Percentiles rank a stretch among this genome's conserved stretches.
Evolutionary conservation across 2,329 filamentous ascomycete genomes (phyloP).

Genomic region (Exophiala sp.): DNA sequence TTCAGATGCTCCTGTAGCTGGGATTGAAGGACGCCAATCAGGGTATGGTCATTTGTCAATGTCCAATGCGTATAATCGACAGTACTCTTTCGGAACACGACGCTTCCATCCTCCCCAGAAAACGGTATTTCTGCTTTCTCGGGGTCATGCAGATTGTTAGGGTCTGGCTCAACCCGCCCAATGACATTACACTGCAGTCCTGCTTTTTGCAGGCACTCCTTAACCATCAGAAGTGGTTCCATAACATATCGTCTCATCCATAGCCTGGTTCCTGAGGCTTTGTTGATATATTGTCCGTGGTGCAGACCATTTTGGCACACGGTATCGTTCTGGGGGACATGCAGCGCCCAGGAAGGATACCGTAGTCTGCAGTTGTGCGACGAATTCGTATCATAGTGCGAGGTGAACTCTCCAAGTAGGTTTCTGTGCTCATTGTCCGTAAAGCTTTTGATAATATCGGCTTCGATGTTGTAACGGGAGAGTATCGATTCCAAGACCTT

Average conservation of each 20-base stretch:
- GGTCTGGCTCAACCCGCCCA: slow-evolving; percentile 14
- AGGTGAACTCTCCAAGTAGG: slow-evolving; percentile 5
- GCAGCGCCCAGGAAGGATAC: slow-evolving; percentile 20
- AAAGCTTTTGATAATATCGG: slow-evolving; percentile 9
- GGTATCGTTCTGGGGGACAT: slow-evolving; percentile 14
- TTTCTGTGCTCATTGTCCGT: slow-evolving; percentile 9
- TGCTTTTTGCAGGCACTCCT: slow-evolving; percentile 5
- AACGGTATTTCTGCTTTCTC: slow-evolving; percentile 6
- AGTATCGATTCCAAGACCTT: slow-evolving; percentile 9
- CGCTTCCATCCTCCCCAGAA: neutral
- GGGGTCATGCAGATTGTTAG: neutral
- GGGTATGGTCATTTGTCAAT: slow-evolving; percentile 23
- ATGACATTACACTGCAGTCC: slow-evolving; percentile 14
- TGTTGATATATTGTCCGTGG: slow-evolving; percentile 6
- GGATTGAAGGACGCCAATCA: slow-evolving; percentile 14
- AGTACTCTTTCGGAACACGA: slow-evolving; percentile 12
- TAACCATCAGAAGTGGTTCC: slow-evolving; percentile 21
- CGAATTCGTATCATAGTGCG: neutral
- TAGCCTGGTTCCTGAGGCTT: neutral
- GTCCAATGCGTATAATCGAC: slow-evolving; percentile 23
- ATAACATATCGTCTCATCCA: slow-evolving; percentile 19
- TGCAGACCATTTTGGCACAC: slow-evolving; percentile 1
- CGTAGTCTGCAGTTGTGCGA: slow-evolving; percentile 8
- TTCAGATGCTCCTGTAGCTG: slow-evolving; percentile 11
- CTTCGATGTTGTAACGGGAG: slow-evolving; percentile 9